Evolutionary conservation across 2,329 filamentous ascomycete species (phyloP).

Genomic region (Diaporthe batatas): DNA sequence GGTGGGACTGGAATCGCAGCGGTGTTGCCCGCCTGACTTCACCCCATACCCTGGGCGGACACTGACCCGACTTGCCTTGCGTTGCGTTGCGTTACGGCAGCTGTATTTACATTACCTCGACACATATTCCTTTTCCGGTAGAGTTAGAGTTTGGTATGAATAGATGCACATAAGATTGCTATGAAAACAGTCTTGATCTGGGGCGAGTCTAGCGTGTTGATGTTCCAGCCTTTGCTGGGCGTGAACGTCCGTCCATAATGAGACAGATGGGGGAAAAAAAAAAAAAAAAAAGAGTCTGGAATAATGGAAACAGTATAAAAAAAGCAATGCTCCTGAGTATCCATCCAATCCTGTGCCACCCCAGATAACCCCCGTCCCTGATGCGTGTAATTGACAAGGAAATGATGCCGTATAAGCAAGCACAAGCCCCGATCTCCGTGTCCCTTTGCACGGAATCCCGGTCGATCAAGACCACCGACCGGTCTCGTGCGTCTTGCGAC

Average conservation of each 20-base stretch:
- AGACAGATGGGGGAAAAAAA: background rate
- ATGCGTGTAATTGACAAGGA: slow-evolving; percentile 16
- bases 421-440: background rate
- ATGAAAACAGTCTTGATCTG: slow-evolving; percentile 13
- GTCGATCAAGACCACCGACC: background rate
- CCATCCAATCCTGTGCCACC: slow-evolving; percentile 1
- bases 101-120: background rate
- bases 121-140: slow-evolving; percentile 1
- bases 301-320: background rate
- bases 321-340: slow-evolving; percentile 8
- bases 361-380: slow-evolving; percentile 19
- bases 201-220: slow-evolving; percentile 22
- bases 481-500: background rate
- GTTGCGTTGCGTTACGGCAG: slow-evolving; percentile 4
- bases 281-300: background rate
- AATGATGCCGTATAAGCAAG: slow-evolving; percentile 4
- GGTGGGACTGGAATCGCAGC: background rate
- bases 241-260: background rate
- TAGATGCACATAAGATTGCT: slow-evolving; percentile 26
- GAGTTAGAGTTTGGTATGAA: slow-evolving; percentile 20
- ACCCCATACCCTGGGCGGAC: background rate
- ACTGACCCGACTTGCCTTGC: background rate
- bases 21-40: background rate
- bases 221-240: background rate
- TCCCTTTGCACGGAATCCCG: background rate